These are phyloP conservation scores for Lepidopterella palustris DNA, from an alignment of 495 filamentous ascomycete species.

Conservation along the genomic window DNA sequence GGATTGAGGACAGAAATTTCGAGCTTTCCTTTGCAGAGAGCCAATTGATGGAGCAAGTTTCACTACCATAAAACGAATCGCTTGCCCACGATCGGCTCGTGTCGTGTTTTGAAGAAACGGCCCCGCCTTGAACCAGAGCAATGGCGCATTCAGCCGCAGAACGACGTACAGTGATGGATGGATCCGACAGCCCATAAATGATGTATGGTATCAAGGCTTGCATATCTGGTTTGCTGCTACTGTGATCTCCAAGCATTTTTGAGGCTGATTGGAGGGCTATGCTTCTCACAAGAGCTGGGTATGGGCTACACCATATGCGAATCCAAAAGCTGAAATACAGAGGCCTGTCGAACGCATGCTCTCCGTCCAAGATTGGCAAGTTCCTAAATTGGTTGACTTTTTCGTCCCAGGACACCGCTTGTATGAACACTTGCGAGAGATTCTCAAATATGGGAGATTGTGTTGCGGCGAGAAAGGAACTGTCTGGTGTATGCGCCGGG, in stretches of 20 bases:
- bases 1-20: conserved; percentile 54
- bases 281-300: conserved; percentile 58
- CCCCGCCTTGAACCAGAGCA: conserved; percentile 31
- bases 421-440: conserved; percentile 3
- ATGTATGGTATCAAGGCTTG: conserved; percentile 58
- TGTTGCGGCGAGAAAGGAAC: conserved; percentile 9
- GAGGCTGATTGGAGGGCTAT: conserved; percentile 60
- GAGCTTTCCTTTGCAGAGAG: conserved; percentile 51
- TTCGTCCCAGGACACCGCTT: conserved; percentile 15
- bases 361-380: conserved; percentile 51
- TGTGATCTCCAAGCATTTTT: conserved; percentile 37
- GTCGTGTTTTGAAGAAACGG: neutral
- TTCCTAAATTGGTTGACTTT: conserved; percentile 52
- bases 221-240: conserved; percentile 39
- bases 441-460: conserved; percentile 4
- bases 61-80: conserved; percentile 47
- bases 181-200: conserved; percentile 65
- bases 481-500: conserved; percentile 1
- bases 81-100: conserved; percentile 8
- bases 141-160: conserved; percentile 61
- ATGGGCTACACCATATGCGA: conserved; percentile 63
- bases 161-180: conserved; percentile 63
- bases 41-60: conserved; percentile 48
- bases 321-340: conserved; percentile 72
- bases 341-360: conserved; percentile 50